Evolutionary conservation across 176 grass and related monocot species (phyloP).

Genomic region (Zoysia japonica): DNA sequence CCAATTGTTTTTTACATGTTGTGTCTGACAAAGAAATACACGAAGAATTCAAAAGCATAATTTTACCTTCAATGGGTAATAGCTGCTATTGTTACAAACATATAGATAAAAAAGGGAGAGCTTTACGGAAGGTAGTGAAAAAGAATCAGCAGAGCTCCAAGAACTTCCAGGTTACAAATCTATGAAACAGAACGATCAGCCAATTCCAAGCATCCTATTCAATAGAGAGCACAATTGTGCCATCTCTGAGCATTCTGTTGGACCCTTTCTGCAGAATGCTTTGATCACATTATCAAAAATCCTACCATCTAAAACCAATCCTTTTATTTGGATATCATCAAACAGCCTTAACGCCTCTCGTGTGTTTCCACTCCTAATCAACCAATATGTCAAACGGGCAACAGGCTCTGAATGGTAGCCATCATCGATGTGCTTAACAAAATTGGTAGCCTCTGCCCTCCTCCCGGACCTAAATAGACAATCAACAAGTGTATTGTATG

Average conservation of each 20-base stretch:
- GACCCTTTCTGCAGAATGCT: conserved; percentile 81
- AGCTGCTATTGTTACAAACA: conserved; percentile 14
- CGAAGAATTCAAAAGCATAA: neutral
- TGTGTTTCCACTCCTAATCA: conserved; percentile 60
- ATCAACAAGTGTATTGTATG: conserved; percentile 65
- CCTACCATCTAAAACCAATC: conserved; percentile 56
- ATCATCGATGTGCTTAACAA: conserved; percentile 60
- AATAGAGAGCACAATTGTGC: conserved; percentile 60
- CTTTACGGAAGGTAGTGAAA: conserved; percentile 4
- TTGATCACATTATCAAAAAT: conserved; percentile 73
- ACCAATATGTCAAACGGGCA: conserved; percentile 72
- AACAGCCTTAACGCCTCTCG: conserved; percentile 54
- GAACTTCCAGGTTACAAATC: neutral
- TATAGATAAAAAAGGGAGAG: conserved; percentile 17
- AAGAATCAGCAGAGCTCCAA: neutral
- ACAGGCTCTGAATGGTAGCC: conserved; percentile 53
- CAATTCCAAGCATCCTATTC: conserved; percentile 72
- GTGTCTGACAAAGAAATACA: conserved; percentile 18
- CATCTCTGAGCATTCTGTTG: conserved; percentile 52
- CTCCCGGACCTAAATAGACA: conserved; percentile 75
- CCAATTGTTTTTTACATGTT: neutral
- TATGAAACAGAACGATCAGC: conserved; percentile 32
- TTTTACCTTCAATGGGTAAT: conserved; percentile 15
- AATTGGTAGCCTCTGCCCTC: conserved; percentile 55
- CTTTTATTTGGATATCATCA: conserved; percentile 69